Percentiles rank a stretch among this genome's conserved stretches.
These are phyloP conservation scores for Colletotrichum limetticola DNA, from an alignment of 2,329 filamentous ascomycete genomes.

Conservation along the genomic window DNA sequence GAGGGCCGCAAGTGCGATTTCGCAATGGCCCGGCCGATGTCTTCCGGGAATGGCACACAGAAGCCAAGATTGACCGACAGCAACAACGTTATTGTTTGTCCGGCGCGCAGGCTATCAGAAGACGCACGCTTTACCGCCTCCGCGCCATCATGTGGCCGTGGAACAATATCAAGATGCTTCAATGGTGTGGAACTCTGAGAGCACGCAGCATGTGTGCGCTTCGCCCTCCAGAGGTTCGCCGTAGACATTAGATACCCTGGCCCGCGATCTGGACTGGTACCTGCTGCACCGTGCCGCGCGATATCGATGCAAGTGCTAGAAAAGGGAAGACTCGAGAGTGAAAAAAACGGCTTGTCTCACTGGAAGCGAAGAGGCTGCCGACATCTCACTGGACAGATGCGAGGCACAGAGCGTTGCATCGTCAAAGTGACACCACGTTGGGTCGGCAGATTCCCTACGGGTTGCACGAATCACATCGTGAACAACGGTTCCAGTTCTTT, in stretches of 20 bases:
- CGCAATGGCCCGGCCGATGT: neutral
- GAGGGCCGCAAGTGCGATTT: slow-evolving; percentile 10
- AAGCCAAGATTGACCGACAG: neutral
- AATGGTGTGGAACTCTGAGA: neutral
- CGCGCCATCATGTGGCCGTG: slow-evolving; percentile 26
- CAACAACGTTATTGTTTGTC: neutral
- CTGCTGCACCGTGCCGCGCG: slow-evolving; percentile 33
- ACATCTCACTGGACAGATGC: slow-evolving; percentile 21
- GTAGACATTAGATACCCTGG: slow-evolving; percentile 6
- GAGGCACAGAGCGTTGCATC: slow-evolving; percentile 31
- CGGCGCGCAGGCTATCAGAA: neutral
- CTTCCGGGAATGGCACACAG: neutral
- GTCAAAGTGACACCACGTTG: slow-evolving; percentile 24
- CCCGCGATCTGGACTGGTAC: slow-evolving; percentile 16
- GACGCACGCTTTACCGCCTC: slow-evolving; percentile 7
- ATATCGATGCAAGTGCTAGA: slow-evolving; percentile 18
- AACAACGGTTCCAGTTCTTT: slow-evolving; percentile 10
- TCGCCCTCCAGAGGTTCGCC: slow-evolving; percentile 11
- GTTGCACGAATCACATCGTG: slow-evolving; percentile 34
- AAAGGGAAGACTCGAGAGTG: neutral
- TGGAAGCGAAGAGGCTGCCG: slow-evolving; percentile 8
- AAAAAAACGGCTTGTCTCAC: slow-evolving; percentile 13
- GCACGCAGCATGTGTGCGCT: neutral
- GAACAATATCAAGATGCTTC: slow-evolving; percentile 15
- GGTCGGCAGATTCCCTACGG: slow-evolving; percentile 23